phyloP scores from a whole-genome alignment of 345 rosid genomes.

The Ceriops tagal region DNA sequence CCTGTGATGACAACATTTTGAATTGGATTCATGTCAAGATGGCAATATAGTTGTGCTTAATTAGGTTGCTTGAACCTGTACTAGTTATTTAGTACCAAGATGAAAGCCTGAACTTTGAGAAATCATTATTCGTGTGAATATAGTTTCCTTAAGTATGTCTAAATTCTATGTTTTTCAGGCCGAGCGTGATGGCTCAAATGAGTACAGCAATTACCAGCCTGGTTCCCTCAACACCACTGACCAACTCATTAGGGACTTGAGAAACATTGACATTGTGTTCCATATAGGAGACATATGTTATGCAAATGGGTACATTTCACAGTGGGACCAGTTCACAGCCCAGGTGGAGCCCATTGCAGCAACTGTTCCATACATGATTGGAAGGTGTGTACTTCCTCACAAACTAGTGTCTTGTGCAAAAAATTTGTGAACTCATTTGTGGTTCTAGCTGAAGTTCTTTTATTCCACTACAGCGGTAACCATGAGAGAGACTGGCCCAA shows the following conservation, averaged over 20 bases:
- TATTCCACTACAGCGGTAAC: constrained; percentile 30
- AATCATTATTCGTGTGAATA: not conserved
- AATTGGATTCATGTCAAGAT: not conserved
- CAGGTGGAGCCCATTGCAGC: constrained; percentile 42
- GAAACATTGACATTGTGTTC: constrained; percentile 32
- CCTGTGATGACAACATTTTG: too few relatives aligned
- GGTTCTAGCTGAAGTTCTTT: not conserved
- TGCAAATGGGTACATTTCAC: constrained; percentile 44
- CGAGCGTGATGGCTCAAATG: constrained; percentile 45
- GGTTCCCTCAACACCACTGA: constrained; percentile 44
- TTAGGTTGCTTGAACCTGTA: not conserved
- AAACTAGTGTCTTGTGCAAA: not conserved
- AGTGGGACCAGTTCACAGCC: constrained; percentile 47
- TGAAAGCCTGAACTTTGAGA: not conserved
- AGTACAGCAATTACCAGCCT: constrained; percentile 40
- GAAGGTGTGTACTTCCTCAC: constrained; percentile 26
- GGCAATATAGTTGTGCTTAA: not conserved
- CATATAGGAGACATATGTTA: constrained; percentile 43
- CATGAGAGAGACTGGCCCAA: constrained; percentile 39
- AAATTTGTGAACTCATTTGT: not conserved
- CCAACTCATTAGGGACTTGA: constrained; percentile 33
- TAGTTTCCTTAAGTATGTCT: not conserved
- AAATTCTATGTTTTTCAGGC: constrained; percentile 26
- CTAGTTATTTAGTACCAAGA: not conserved
- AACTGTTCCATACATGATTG: constrained; percentile 39